phyloP scores from a whole-genome alignment of 176 grass and related monocot species.

The Oryza coarctata region DNA sequence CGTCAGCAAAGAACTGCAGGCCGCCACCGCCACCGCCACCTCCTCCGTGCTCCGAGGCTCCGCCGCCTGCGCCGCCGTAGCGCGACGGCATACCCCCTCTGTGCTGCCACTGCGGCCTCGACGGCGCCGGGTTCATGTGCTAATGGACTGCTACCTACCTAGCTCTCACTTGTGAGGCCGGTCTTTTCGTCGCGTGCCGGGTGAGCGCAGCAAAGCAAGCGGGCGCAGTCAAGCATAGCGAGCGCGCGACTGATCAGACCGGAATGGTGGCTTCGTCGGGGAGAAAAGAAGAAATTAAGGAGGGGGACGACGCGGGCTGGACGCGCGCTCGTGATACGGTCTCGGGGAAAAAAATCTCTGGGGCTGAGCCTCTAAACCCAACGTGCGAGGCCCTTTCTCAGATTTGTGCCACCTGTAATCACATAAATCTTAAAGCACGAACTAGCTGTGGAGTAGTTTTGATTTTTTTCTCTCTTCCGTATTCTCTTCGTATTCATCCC shows the following conservation, averaged over 20 bases:
- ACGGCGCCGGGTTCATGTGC: slow-evolving; percentile 28
- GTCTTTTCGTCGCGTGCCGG: background rate
- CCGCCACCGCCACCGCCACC: background rate
- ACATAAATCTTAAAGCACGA: no score
- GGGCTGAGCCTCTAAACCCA: no score
- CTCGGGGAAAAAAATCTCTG: no score
- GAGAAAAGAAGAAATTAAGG: background rate
- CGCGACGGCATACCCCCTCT: background rate
- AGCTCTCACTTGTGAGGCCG: background rate
- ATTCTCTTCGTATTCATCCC: no score
- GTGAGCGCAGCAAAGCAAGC: background rate
- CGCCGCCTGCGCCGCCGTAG: background rate
- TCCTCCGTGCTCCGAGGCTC: background rate
- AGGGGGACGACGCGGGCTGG: no score
- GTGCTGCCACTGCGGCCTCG: background rate
- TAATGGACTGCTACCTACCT: background rate
- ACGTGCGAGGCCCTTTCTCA: no score
- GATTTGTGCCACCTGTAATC: no score
- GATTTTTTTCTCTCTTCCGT: no score
- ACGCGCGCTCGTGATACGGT: background rate
- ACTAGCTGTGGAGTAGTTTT: no score
- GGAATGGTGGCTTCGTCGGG: background rate
- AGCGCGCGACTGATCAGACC: background rate
- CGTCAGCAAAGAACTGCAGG: slow-evolving; percentile 23
- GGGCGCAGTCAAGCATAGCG: background rate